These are phyloP conservation scores for Kalanchoe fedtschenkoi DNA, from an alignment of 164 flowering plant genomes.

Conservation along the genomic window DNA sequence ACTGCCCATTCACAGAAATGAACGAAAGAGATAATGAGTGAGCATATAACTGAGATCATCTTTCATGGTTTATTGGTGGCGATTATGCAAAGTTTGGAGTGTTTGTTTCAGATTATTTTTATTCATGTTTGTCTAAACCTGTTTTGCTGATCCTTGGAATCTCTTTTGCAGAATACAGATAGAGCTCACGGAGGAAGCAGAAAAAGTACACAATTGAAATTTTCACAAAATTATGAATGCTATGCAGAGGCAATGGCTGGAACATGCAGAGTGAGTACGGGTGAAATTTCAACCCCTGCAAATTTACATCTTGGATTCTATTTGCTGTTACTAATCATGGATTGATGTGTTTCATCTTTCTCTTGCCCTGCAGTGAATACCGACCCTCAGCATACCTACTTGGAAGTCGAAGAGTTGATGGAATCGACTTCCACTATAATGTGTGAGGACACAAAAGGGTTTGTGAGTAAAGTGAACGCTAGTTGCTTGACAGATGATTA, in stretches of 20 bases:
- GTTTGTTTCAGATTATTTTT: background rate
- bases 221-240: slow-evolving; percentile 10
- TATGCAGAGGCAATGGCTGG: slow-evolving; percentile 12
- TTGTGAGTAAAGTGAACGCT: slow-evolving; percentile 13
- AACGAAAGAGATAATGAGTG: background rate
- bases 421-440: slow-evolving; percentile 7
- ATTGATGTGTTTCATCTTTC: slow-evolving; percentile 24
- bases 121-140: background rate
- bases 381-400: slow-evolving; percentile 6
- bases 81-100: background rate
- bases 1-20: background rate
- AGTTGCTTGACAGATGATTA: slow-evolving; percentile 5
- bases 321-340: slow-evolving; percentile 11
- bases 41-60: background rate
- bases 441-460: slow-evolving; percentile 12
- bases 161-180: slow-evolving; percentile 28
- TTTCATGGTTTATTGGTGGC: background rate
- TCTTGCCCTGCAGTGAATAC: slow-evolving; percentile 32
- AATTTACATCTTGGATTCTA: slow-evolving; percentile 16
- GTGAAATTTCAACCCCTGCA: slow-evolving; percentile 24
- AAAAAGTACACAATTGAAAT: slow-evolving; percentile 24
- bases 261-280: slow-evolving; percentile 26
- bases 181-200: slow-evolving; percentile 25
- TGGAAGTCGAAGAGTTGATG: slow-evolving; percentile 17
- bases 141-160: background rate